phyloP scores from a whole-genome alignment of 345 rosid species.

The Cochlearia excelsa region DNA sequence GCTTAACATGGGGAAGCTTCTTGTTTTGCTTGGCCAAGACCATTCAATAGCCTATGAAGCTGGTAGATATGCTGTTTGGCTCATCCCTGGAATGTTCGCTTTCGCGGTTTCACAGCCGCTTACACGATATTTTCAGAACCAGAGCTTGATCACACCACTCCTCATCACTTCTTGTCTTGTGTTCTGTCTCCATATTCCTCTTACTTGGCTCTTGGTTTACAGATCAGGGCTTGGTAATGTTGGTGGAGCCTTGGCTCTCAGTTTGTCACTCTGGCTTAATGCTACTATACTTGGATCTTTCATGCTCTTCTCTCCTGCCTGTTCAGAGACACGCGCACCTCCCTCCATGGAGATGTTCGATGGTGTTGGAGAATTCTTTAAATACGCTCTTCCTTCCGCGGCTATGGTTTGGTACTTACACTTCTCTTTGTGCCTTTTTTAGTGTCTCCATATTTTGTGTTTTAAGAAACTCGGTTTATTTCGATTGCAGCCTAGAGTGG shows the following conservation, averaged over 20 bases:
- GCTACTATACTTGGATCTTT: conserved; percentile 43
- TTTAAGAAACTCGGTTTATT: neutral
- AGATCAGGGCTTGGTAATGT: conserved; percentile 42
- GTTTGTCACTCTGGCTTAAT: conserved; percentile 55
- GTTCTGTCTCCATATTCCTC: conserved; percentile 46
- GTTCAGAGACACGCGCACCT: conserved; percentile 44
- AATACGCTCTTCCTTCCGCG: conserved; percentile 64
- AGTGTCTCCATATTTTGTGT: neutral
- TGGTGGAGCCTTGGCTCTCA: conserved; percentile 57
- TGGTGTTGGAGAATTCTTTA: conserved; percentile 53
- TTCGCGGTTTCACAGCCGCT: conserved; percentile 52
- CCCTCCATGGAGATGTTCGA: conserved; percentile 46
- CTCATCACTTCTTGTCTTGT: conserved; percentile 41
- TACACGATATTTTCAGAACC: conserved; percentile 51
- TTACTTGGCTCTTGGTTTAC: conserved; percentile 59
- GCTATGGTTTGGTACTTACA: conserved; percentile 59
- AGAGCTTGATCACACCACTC: conserved; percentile 54
- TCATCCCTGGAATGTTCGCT: conserved; percentile 58
- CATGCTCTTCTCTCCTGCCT: conserved; percentile 46
- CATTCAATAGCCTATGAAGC: conserved; percentile 55
- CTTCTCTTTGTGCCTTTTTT: conserved; percentile 6
- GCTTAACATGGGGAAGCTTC: conserved; percentile 52
- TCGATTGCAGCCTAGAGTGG: conserved; percentile 73
- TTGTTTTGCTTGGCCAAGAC: conserved; percentile 52
- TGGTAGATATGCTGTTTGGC: conserved; percentile 51